Evolutionary conservation across 1,139 yeast species (phyloP).

Genomic region (Candida sp.): DNA sequence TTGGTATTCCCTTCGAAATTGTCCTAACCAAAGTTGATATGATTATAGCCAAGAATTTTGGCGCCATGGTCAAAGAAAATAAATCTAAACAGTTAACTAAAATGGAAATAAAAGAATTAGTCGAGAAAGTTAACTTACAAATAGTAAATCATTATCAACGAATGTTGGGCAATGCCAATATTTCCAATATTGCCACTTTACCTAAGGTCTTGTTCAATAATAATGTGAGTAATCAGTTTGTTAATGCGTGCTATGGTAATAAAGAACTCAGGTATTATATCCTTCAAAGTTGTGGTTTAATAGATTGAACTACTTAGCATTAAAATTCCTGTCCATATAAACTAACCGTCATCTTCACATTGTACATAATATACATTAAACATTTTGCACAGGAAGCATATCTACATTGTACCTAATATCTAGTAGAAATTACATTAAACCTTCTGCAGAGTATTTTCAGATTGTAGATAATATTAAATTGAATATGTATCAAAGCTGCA

Average conservation of each 20-base stretch:
- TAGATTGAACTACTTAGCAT: conserved; percentile 4
- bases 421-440: too few species aligned
- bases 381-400: too few species aligned
- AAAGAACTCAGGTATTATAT: conserved; percentile 33
- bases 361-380: too few species aligned
- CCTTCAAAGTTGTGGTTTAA: conserved; percentile 29
- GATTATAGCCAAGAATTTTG: conserved; percentile 25
- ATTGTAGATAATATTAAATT: too few species aligned
- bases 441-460: too few species aligned
- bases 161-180: conserved; percentile 19
- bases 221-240: conserved; percentile 18
- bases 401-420: too few species aligned
- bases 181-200: conserved; percentile 20
- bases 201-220: conserved; percentile 36
- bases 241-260: conserved; percentile 27
- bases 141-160: conserved; percentile 20
- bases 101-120: conserved; percentile 39
- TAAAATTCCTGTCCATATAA: too few species aligned
- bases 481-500: too few species aligned
- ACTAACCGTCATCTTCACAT: too few species aligned
- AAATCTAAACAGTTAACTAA: neutral
- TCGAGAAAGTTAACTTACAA: conserved; percentile 20
- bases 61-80: conserved; percentile 45
- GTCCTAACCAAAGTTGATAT: conserved; percentile 76
- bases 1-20: conserved; percentile 69